A percentile compares a stretch with the other conserved stretches of the same genome.
Evolutionary conservation across 208 protist genomes (phyloP).

Genomic region (Trichomonas tenax): DNA sequence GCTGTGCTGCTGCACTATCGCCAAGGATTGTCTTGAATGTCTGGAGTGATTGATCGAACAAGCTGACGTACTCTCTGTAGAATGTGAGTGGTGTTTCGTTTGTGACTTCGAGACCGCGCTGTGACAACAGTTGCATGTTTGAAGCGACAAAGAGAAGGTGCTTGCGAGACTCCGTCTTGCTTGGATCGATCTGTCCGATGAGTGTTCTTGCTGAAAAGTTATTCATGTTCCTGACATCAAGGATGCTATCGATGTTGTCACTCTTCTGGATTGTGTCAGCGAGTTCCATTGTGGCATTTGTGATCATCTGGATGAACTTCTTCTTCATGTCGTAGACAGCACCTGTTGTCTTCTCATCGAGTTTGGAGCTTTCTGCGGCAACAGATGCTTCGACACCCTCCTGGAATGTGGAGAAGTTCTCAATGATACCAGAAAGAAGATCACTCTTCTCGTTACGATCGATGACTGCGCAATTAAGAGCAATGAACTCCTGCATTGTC

Average conservation of each 20-base stretch:
- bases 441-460: background rate
- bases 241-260: background rate
- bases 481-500: background rate
- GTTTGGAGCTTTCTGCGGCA: background rate
- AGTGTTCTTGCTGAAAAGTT: background rate
- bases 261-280: background rate
- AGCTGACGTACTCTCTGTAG: background rate
- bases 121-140: background rate
- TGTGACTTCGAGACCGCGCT: background rate
- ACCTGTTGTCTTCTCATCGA: background rate
- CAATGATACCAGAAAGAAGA: background rate
- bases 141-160: background rate
- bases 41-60: background rate
- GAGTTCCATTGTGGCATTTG: background rate
- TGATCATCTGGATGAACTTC: background rate
- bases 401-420: background rate
- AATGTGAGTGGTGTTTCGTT: background rate
- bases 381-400: background rate
- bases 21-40: background rate
- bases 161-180: background rate
- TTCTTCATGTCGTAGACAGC: background rate
- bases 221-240: background rate
- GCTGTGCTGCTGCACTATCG: background rate
- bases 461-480: background rate
- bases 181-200: background rate